phyloP scores from a whole-genome alignment of 1,284 basidiomycete genomes.

The Cryptococcus sp. region DNA sequence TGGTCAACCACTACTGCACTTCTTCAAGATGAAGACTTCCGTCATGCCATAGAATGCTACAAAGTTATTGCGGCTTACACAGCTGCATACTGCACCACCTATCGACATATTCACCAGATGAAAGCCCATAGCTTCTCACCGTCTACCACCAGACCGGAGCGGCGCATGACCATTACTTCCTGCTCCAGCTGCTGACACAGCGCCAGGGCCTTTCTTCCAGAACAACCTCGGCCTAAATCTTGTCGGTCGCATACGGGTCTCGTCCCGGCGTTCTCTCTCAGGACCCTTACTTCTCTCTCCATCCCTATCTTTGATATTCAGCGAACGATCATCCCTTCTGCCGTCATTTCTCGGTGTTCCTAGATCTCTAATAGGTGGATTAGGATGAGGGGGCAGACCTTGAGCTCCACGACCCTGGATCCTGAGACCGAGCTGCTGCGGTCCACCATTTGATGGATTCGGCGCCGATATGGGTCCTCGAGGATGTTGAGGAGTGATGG shows the following conservation, averaged over 20 bases:
- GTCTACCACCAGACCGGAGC: too few relatives aligned
- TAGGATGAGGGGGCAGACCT: neutral
- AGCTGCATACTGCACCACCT: too few relatives aligned
- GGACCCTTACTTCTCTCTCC: slow-evolving; percentile 2
- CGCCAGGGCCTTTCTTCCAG: slow-evolving; percentile 35
- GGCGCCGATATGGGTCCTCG: neutral
- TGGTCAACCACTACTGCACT: too few relatives aligned
- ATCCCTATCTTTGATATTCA: neutral
- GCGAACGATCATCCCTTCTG: neutral
- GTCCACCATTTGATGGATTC: neutral
- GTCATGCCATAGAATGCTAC: too few relatives aligned
- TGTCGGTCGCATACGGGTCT: slow-evolving; percentile 21
- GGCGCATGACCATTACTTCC: too few relatives aligned
- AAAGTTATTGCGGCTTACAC: too few relatives aligned
- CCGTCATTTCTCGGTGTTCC: slow-evolving; percentile 5
- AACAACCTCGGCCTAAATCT: slow-evolving; percentile 23
- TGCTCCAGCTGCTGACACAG: slow-evolving; percentile 5
- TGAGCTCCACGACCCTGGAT: slow-evolving; percentile 9
- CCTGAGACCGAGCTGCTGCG: neutral
- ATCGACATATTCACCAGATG: too few relatives aligned
- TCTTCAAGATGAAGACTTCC: too few relatives aligned
- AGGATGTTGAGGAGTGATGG: slow-evolving; percentile 2
- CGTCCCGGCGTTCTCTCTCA: slow-evolving; percentile 4
- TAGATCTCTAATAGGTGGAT: slow-evolving; percentile 1
- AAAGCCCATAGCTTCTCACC: too few relatives aligned